phyloP scores from a whole-genome alignment of 1,284 basidiomycete genomes.

The Boletus hoseneyae region DNA sequence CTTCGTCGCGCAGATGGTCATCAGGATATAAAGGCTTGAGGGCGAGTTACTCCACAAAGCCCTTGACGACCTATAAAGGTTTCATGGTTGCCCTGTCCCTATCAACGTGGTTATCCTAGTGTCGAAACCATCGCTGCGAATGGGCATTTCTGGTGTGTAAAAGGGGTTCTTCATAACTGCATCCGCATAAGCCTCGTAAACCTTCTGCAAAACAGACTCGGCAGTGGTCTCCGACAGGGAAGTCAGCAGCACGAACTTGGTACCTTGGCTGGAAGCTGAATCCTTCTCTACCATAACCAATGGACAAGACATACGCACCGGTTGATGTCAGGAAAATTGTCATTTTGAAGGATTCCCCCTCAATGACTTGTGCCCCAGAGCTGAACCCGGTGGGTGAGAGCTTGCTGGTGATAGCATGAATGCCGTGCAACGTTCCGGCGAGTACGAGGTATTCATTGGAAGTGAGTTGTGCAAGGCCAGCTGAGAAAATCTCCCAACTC shows the following conservation, averaged over 20 bases:
- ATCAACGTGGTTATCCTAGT: conserved; percentile 60
- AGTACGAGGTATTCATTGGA: conserved; percentile 98
- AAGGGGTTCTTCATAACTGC: conserved; percentile 99
- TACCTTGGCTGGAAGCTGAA: conserved; percentile 55
- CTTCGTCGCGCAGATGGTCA: not conserved
- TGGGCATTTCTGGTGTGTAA: conserved; percentile 98
- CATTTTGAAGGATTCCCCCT: conserved; percentile 92
- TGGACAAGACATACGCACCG: conserved; percentile 51
- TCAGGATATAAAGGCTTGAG: not conserved
- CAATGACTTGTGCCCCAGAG: conserved; percentile 90
- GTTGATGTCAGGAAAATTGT: conserved; percentile 89
- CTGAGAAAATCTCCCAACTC: conserved; percentile 39
- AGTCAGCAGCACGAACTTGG: conserved; percentile 94
- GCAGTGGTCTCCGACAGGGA: conserved; percentile 73
- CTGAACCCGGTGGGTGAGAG: conserved; percentile 81
- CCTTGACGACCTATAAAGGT: not conserved
- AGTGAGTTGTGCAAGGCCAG: conserved; percentile 80
- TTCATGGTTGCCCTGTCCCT: conserved; percentile 40
- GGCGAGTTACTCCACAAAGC: not conserved
- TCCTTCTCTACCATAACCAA: not conserved
- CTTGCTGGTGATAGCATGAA: conserved; percentile 95
- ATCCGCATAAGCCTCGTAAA: conserved; percentile 90
- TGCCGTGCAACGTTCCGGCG: conserved; percentile 95
- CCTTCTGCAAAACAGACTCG: conserved; percentile 72
- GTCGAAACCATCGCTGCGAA: conserved; percentile 90